Conservation (phyloP, 768 basidiomycete genomes). For the Lactarius sp. region DNA sequence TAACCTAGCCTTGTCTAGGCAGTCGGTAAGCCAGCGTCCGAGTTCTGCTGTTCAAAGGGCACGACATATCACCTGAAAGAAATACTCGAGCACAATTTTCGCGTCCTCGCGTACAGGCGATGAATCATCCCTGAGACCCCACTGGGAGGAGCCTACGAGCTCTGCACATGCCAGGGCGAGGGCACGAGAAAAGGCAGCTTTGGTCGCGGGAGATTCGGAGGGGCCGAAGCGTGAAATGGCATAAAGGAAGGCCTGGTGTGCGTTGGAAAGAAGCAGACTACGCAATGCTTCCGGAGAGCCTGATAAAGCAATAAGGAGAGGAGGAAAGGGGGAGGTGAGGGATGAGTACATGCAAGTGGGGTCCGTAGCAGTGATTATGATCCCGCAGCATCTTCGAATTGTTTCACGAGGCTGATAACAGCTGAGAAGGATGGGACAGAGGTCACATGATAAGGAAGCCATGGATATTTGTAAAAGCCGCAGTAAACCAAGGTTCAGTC, state of each 20-base stretch:
- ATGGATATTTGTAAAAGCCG: too few relatives aligned
- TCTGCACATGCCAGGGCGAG: slow-evolving; percentile 59
- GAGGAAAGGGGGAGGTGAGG: neutral
- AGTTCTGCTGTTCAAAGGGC: too few relatives aligned
- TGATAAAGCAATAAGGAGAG: slow-evolving; percentile 36
- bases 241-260: slow-evolving; percentile 57
- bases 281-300: slow-evolving; percentile 60
- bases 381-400: slow-evolving; percentile 31
- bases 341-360: slow-evolving; percentile 21
- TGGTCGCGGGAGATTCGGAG: slow-evolving; percentile 38
- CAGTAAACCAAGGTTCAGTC: too few relatives aligned
- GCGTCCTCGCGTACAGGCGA: slow-evolving; percentile 45
- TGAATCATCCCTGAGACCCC: slow-evolving; percentile 51
- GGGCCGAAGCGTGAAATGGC: slow-evolving; percentile 50
- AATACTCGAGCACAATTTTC: slow-evolving; percentile 49
- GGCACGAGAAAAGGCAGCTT: slow-evolving; percentile 58
- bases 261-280: slow-evolving; percentile 52
- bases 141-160: slow-evolving; percentile 61
- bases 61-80: slow-evolving; percentile 49
- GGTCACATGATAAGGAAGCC: too few relatives aligned
- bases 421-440: neutral
- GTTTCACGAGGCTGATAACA: slow-evolving; percentile 49
- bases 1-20: too few relatives aligned
- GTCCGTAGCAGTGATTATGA: slow-evolving; percentile 25
- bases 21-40: too few relatives aligned